Base-by-base conservation (phyloP, 306 rosid species). In the Astragalus membranaceus region DNA sequence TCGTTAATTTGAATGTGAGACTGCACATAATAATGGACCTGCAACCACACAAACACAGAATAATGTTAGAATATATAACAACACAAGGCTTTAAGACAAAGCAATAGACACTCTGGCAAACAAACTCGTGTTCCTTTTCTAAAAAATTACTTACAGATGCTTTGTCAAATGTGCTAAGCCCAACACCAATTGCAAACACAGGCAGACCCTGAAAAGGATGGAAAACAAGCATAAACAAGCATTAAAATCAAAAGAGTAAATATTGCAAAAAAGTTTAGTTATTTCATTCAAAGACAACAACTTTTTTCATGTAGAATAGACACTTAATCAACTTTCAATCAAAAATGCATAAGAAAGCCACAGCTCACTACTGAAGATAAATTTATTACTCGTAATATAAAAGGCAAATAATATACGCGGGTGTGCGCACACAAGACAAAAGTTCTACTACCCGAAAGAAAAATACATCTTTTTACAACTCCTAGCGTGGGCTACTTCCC, bases 1-100 rank as follows among this genome's bases (percentile, higher is more conserved):
- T 94, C 97, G 69, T 94, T 94, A 37, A 94, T 82, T 81, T 94
- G 98, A 85, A 94, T 94, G 80, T 94, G 98, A 67, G 98, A 94
- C 85, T 94, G 98, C 83, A 94, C 97, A 85, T 94, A 94, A 84
- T 85, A 87, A 77, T 91, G 88, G 64, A 91, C 96, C 98, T 94
- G 86, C 30, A 81, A 39, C 13, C 63, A 73, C 47, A 61, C 41
- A 63, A 35, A 17, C 8, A 15, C 15, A 17, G 63, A 67, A 66
- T 55, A 53, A 50, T 23, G 36, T 61, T 54, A 8, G 64, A 76
- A 13, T 14, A 29, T 10, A 72, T 54, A 29, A 33, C 33, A 81
- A 62, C 55, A 16, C 23, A 33, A 8, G 12, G 46, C n/a, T 48
- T 47, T 49, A 48, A 54, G 65, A 72, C n/a, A 39, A 54, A 75